Base-by-base conservation (phyloP, 257 asterid species). In the Solanum dulcamara region DNA sequence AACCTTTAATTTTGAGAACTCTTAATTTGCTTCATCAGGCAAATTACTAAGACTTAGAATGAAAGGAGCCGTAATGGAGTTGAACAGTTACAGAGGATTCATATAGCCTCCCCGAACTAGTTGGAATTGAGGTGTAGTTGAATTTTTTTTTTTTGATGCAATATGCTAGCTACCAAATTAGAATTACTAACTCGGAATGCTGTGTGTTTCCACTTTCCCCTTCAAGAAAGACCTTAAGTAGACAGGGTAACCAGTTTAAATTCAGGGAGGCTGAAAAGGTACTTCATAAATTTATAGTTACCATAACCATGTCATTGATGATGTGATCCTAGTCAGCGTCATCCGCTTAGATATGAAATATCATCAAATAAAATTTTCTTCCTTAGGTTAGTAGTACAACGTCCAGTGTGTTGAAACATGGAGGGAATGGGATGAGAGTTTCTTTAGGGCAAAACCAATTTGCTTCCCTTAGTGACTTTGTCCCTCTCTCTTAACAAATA, bases 311-410 rank as follows among this genome's bases (percentile, higher is more conserved):
- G 38, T 75, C 38, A 75, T 17, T 42, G 24, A 46, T 75, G 59
- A 75, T 24, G 55, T 75, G 81, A 75, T 75, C 81, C 37, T 75
- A 75, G 59, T 75, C 81, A 44, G 37, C 7, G 22, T 72, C 81
- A 72, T 13, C 59, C 37, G 7, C 55, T n/a, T n/a, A 42, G 24
- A 75, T 75, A 75, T 42, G 81, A 42, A 74, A 42, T 24, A 44
- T 46, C 83, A 46, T 77, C 62, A 77, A 77, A 28, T 46, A 46
- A 26, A 4, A 0, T 44, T 17, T 77, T 46, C 18, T 26, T 15
- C 83, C 83, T 46, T 77, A 18, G 40, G 42, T 28, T 77, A 46
- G 57, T 44, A 28, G 28, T 77, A 28, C 17, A 28, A 12, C 17
- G 26, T 28, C 42, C 83, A 77, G 9, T 17, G 40, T 77, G 62